These are phyloP conservation scores for Coemansia sp. DNA, from an alignment of 192 early-diverging fungal species.

Conservation along the genomic window DNA sequence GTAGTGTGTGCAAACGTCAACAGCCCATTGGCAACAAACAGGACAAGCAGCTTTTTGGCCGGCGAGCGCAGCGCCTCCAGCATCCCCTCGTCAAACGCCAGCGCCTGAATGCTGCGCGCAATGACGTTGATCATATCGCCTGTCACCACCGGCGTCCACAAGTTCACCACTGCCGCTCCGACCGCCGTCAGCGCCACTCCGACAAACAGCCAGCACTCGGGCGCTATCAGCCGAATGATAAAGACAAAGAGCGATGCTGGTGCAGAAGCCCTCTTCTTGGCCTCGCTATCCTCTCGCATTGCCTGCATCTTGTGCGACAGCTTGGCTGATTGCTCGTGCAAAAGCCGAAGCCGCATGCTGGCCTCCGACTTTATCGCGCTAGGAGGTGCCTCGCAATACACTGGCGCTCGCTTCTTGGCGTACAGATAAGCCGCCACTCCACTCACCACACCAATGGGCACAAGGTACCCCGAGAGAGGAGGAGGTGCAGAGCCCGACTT, in stretches of 20 bases:
- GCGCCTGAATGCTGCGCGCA: conserved; percentile 34
- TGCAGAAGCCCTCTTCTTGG: background rate
- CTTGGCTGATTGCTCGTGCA: conserved; percentile 36
- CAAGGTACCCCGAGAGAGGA: background rate
- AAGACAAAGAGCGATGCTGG: background rate
- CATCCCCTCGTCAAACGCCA: conserved; percentile 18
- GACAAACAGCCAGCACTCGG: conserved; percentile 59
- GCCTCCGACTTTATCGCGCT: conserved; percentile 1
- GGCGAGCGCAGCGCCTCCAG: conserved; percentile 46
- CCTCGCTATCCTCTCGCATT: background rate
- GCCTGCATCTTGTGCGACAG: conserved; percentile 12
- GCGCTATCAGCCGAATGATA: conserved; percentile 48
- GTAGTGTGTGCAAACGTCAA: conserved; percentile 68
- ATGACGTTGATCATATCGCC: conserved; percentile 65
- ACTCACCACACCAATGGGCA: conserved; percentile 24
- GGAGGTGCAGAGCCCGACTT: background rate
- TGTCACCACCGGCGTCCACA: conserved; percentile 60
- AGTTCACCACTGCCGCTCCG: conserved; percentile 59
- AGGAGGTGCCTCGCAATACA: conserved; percentile 24
- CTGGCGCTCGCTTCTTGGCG: conserved; percentile 5
- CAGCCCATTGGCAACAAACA: conserved; percentile 61
- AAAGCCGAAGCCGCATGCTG: conserved; percentile 33
- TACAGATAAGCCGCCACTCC: conserved; percentile 21
- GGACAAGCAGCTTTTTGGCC: conserved; percentile 57
- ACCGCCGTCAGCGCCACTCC: conserved; percentile 61